Conservation (phyloP, 768 basidiomycete species). For the Tephrocybe sp. region DNA sequence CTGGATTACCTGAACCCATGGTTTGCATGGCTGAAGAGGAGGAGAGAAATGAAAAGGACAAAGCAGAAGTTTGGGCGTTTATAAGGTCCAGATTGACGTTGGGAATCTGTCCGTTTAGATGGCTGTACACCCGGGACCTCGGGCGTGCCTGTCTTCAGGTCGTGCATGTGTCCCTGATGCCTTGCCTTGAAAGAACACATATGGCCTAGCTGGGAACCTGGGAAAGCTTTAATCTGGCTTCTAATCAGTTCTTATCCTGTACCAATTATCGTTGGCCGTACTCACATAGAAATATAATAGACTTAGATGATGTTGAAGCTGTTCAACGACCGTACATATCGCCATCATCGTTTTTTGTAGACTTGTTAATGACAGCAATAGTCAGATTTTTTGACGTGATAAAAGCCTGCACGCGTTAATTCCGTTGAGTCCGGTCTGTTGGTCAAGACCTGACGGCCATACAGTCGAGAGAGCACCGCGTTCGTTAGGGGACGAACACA, state of each 20-base stretch:
- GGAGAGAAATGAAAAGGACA: neutral
- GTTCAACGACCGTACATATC: too few relatives aligned
- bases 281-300: too few relatives aligned
- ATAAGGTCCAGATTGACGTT: neutral
- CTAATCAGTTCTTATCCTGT: too few relatives aligned
- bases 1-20: neutral
- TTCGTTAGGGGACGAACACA: too few relatives aligned
- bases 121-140: neutral
- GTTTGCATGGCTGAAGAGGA: neutral
- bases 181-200: neutral
- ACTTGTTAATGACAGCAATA: too few relatives aligned
- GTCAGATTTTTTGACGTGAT: too few relatives aligned
- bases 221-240: neutral
- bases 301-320: too few relatives aligned
- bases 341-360: too few relatives aligned
- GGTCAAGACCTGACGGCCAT: too few relatives aligned
- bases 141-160: neutral
- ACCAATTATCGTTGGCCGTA: too few relatives aligned
- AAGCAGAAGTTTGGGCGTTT: neutral
- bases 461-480: too few relatives aligned
- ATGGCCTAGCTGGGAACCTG: too few relatives aligned
- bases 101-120: neutral
- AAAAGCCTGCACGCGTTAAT: neutral
- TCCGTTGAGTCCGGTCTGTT: neutral
- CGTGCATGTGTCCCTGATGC: neutral